Percentiles rank a stretch among this genome's conserved stretches.
Conservation (phyloP, 2,329 filamentous ascomycete species). For the Colletotrichum navitas region DNA sequence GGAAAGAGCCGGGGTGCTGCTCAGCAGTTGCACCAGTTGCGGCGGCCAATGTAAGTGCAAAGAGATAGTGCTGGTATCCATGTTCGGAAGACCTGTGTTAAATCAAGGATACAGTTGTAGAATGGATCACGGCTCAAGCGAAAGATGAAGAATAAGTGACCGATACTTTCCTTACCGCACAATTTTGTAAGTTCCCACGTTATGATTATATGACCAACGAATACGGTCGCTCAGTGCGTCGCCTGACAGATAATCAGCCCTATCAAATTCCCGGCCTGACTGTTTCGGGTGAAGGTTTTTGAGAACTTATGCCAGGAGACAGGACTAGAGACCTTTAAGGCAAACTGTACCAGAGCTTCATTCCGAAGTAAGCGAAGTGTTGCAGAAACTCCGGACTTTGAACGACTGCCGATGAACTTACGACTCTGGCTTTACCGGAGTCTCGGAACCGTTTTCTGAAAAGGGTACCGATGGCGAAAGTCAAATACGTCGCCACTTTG, state of each 20-base stretch:
- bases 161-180: neutral
- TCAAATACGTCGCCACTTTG: neutral
- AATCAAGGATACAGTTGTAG: neutral
- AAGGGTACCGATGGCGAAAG: neutral
- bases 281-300: neutral
- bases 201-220: neutral
- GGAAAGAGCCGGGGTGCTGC: neutral
- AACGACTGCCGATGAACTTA: neutral
- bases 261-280: neutral
- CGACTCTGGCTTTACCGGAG: neutral
- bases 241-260: neutral
- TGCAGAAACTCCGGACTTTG: too few species aligned
- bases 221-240: neutral
- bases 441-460: neutral
- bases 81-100: neutral
- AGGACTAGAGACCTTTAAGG: neutral
- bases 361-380: neutral
- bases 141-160: neutral
- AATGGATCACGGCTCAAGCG: neutral
- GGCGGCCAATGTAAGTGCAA: slow-evolving; percentile 17
- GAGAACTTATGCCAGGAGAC: neutral
- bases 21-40: neutral
- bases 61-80: slow-evolving; percentile 16
- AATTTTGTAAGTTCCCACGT: neutral
- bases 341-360: neutral